Percentiles rank a stretch among this genome's conserved stretches.
Evolutionary conservation across 192 early-diverging fungal species (phyloP).

Genomic region (Spizellomyces punctatus): DNA sequence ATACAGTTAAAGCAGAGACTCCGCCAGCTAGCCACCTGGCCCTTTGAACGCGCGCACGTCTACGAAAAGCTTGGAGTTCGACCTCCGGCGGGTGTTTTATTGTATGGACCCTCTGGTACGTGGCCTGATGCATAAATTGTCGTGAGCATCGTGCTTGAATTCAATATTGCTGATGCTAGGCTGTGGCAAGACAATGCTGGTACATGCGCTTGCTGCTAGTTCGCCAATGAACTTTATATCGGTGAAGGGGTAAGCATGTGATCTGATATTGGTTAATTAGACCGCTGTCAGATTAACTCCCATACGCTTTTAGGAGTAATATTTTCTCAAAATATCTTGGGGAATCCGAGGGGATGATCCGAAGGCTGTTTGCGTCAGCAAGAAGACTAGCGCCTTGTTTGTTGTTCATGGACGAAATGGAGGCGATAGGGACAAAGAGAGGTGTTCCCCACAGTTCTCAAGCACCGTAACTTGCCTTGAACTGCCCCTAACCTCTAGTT

Average conservation of each 20-base stretch:
- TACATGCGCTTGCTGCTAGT: slow-evolving; percentile 75
- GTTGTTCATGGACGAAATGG: slow-evolving; percentile 94
- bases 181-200: slow-evolving; percentile 89
- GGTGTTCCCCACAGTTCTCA: slow-evolving; percentile 37
- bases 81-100: slow-evolving; percentile 80
- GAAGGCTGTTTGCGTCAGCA: slow-evolving; percentile 84
- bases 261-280: slow-evolving; percentile 24
- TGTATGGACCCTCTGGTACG: slow-evolving; percentile 86
- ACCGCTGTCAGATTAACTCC: neutral
- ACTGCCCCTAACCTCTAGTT: neutral
- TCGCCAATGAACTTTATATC: slow-evolving; percentile 82
- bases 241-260: slow-evolving; percentile 66
- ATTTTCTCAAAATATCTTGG: slow-evolving; percentile 97
- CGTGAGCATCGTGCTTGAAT: neutral
- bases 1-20: slow-evolving; percentile 56
- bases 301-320: slow-evolving; percentile 55
- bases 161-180: slow-evolving; percentile 44
- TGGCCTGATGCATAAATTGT: neutral
- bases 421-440: slow-evolving; percentile 84
- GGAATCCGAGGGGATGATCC: slow-evolving; percentile 81
- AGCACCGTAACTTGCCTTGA: no score
- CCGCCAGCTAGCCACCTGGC: slow-evolving; percentile 60
- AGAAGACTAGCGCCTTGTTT: slow-evolving; percentile 85
- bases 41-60: slow-evolving; percentile 56
- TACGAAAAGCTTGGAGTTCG: slow-evolving; percentile 66